Conservation (phyloP, 768 basidiomycete genomes). For the Lactarius sp. region DNA sequence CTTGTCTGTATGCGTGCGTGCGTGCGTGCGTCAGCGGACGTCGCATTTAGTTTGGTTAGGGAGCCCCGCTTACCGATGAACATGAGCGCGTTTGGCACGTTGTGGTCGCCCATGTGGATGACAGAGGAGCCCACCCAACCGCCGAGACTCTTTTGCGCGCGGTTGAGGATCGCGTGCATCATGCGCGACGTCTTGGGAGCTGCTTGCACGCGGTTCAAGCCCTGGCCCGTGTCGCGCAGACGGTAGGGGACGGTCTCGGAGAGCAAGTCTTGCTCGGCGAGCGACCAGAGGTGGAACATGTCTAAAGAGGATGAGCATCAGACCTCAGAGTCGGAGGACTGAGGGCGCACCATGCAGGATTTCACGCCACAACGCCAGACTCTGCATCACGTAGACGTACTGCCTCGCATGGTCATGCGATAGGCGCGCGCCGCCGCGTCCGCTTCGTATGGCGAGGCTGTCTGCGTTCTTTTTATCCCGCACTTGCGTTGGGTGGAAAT, state of each 20-base stretch:
- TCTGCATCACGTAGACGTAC: constrained; percentile 82
- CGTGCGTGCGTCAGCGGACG: neutral
- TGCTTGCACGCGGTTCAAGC: constrained; percentile 83
- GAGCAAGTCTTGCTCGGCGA: constrained; percentile 78
- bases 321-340: no score
- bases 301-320: constrained; percentile 38
- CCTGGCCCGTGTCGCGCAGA: constrained; percentile 83
- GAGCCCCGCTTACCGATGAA: constrained; percentile 55
- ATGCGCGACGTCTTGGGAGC: constrained; percentile 85
- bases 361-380: constrained; percentile 82
- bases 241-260: constrained; percentile 71
- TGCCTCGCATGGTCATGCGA: constrained; percentile 84
- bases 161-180: constrained; percentile 85
- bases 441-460: constrained; percentile 76
- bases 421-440: constrained; percentile 71
- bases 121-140: constrained; percentile 83
- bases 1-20: constrained; percentile 47
- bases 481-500: constrained; percentile 71
- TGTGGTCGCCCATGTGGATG: constrained; percentile 86
- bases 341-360: constrained; percentile 64
- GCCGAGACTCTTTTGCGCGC: constrained; percentile 76
- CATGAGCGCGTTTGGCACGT: constrained; percentile 78
- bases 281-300: constrained; percentile 84
- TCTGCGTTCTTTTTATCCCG: constrained; percentile 48
- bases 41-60: no score